Evolutionary conservation across 148 eudicot genomes (phyloP).

Genomic region (Chenopodium album): DNA sequence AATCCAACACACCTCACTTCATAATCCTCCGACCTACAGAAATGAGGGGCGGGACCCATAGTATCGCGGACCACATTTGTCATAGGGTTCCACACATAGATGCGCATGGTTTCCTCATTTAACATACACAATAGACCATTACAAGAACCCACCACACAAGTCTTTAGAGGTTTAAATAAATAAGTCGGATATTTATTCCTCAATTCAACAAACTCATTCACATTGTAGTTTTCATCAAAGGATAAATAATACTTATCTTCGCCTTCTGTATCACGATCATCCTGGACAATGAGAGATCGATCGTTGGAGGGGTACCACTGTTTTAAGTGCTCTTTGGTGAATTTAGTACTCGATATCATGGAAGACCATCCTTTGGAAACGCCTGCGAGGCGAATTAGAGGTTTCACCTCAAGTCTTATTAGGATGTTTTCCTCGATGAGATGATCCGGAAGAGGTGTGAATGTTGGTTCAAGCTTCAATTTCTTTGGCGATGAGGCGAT

Average conservation of each 20-base stretch:
- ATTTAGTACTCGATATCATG: background rate
- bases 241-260: background rate
- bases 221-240: background rate
- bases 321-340: conserved; percentile 7
- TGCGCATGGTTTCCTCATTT: background rate
- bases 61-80: background rate
- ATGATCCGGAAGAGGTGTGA: background rate
- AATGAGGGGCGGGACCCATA: background rate
- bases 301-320: background rate
- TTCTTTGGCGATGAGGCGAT: too few species aligned
- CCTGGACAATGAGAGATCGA: background rate
- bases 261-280: background rate
- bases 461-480: background rate
- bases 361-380: conserved; percentile 10
- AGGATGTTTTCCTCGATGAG: conserved; percentile 9
- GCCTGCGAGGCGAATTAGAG: conserved; percentile 17
- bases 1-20: background rate
- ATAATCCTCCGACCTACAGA: too few species aligned
- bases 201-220: background rate
- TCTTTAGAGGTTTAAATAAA: too few species aligned
- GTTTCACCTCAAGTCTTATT: conserved; percentile 5
- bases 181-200: background rate
- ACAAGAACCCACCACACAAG: conserved; percentile 13
- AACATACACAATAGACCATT: conserved; percentile 18
- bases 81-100: conserved; percentile 15